Evolutionary conservation across 2,329 filamentous ascomycete genomes (phyloP), one percentile per base, ranked within the genome.

Genomic region (Alternaria brassicicola): DNA sequence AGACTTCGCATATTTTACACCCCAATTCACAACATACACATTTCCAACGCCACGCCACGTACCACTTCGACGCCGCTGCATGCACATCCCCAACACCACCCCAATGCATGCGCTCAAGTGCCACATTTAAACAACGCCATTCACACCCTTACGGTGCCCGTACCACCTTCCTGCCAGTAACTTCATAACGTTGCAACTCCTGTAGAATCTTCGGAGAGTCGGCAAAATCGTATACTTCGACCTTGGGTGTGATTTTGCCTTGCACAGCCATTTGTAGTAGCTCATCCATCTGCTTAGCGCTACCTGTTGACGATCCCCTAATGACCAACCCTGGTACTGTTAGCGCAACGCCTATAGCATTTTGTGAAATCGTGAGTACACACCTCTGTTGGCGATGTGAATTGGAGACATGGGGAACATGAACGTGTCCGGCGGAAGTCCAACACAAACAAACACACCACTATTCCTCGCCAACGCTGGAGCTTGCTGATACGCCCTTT

Each of bases 371-470:
- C 6, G 15, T 1, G 23, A 26, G 12, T 17, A 59, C 65, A 48
- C 57, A 77, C 79, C 79, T 64, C 77, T 78, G 25, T 81, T 79
- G 35, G 80, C 79, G 50, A 82, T 82, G 28, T 81, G 78, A 23
- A 83, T 78, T 0, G 81, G 81, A 6, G 77, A 78, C 59, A 80
- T 79, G 5, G 80, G 80, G 17, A 83, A 71, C 62, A 76, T 75
- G 59, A 80, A 82, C 3, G 74, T 75, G 4, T 73, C 67, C 45
- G 76, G 79, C 9, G 81, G 81, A 35, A 82, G 73, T 1, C 81
- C 81, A 4, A 82, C 80, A 31, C 80, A 82, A 1, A 82, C 80
- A 33, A 82, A 73, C 0, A 81, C 80, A 0, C 81, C 81, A n/a
- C 78, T 73, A 6, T 78, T 78, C 9, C 80, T 74, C n/a, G 81